Conservation (phyloP, 2,329 filamentous ascomycete genomes). For the Aspergillus melleus region DNA sequence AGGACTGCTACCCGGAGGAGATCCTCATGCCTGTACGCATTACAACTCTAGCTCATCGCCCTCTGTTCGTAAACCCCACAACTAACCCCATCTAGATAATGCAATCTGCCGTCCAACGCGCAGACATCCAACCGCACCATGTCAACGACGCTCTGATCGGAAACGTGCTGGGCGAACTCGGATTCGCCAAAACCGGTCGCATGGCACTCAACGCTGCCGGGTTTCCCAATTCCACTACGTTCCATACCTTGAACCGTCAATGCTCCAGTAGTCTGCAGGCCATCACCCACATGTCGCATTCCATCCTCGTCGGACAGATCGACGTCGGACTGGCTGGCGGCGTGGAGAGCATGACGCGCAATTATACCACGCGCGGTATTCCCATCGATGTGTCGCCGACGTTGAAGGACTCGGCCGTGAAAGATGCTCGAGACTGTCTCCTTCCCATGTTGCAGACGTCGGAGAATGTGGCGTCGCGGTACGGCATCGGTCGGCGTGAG, state of each 20-base stretch:
- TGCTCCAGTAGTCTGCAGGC: constrained; percentile 93
- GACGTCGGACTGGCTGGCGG: constrained; percentile 84
- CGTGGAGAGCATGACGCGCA: constrained; percentile 75
- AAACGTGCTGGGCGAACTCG: constrained; percentile 68
- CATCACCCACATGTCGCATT: constrained; percentile 84
- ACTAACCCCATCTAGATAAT: constrained; percentile 18
- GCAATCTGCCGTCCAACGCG: constrained; percentile 24
- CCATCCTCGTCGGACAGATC: constrained; percentile 75
- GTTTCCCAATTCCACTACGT: constrained; percentile 81
- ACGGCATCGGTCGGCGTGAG: constrained; percentile 71
- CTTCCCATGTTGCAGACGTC: constrained; percentile 94
- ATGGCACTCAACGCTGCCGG: constrained; percentile 84
- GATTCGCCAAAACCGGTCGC: constrained; percentile 81
- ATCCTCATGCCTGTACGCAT: constrained; percentile 22
- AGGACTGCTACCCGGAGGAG: constrained; percentile 56
- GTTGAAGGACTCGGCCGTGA: constrained; percentile 20
- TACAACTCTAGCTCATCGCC: neutral
- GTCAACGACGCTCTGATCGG: constrained; percentile 78
- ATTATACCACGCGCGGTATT: constrained; percentile 25
- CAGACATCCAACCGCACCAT: constrained; percentile 71
- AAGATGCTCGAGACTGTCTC: constrained; percentile 79
- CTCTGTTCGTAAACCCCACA: too few species aligned
- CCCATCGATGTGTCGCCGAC: constrained; percentile 25
- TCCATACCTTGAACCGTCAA: constrained; percentile 84
- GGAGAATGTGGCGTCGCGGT: constrained; percentile 89